Evolutionary conservation across 495 filamentous ascomycete genomes (phyloP), one percentile per base, ranked within the genome.

Genomic region (Elaphomyces granulatus): DNA sequence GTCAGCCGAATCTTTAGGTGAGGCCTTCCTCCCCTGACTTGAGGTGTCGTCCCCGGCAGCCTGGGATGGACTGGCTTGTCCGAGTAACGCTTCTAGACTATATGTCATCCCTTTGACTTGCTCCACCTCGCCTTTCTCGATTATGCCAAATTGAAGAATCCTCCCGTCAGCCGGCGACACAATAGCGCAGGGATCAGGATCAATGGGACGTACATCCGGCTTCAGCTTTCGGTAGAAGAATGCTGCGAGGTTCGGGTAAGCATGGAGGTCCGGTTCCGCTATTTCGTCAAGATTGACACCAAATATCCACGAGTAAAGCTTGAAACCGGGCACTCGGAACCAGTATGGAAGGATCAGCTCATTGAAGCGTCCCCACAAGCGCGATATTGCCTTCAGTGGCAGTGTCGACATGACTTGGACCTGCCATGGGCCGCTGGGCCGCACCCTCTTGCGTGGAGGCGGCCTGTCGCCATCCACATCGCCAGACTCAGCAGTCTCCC

Each of bases 61-160:
- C 21, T 60, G 44, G 17, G 50, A 45, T 18, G 69, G 62, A 6
- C 63, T 63, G 23, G 68, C 72, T 36, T 75, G 74, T 26, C 90
- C 90, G 3, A 99, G 66, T 1, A 99, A 70, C 0, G 88, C 86
- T 54, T 96, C 90, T 34, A 99, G 70, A 43, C 81, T 90, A 58
- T 99, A 99, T 2, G 87, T 96, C 71, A 96, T 88, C 34, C 90
- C 90, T 58, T 99, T 99, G 30, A 96, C 88, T 57, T 96, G 90
- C 58, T 96, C 90, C n/a, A 99, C 87, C 48, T 94, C 81, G 20
- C 87, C 88, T 36, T 81, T 72, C 46, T 90, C 80, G 41, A 99
- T 94, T 46, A 72, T 79, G 2, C 90, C 90, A 49, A 85, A 96
- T 52, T 96, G 90, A 12, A 99, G 67, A 19, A 99, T 69, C 36